Evolutionary conservation across 345 rosid genomes (phyloP).

Genomic region (Stellera chamaejasme): DNA sequence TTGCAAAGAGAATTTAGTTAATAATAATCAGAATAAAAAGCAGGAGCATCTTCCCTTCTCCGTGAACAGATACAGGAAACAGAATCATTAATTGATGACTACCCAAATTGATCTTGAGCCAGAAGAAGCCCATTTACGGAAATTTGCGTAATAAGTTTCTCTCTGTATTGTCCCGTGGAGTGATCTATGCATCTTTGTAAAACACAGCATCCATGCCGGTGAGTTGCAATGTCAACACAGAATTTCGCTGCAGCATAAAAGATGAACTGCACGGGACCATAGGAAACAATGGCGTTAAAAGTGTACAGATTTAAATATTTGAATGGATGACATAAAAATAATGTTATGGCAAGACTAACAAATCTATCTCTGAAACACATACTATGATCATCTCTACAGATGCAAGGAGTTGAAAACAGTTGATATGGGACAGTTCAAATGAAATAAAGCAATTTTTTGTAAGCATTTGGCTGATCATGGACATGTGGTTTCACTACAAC

Average conservation of each 20-base stretch:
- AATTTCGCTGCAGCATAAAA: slow-evolving; percentile 52
- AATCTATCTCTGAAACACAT: too few species aligned
- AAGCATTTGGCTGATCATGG: too few species aligned
- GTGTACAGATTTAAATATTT: neutral
- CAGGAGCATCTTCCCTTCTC: neutral
- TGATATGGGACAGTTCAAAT: too few species aligned
- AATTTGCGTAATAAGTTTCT: slow-evolving; percentile 42
- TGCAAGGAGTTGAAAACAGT: too few species aligned
- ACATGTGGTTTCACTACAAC: too few species aligned
- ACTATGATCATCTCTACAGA: too few species aligned
- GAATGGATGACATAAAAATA: neutral
- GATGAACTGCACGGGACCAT: slow-evolving; percentile 39
- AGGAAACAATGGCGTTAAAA: neutral
- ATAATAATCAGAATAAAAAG: slow-evolving; percentile 6
- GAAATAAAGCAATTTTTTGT: too few species aligned
- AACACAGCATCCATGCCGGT: slow-evolving; percentile 73
- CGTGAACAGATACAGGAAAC: neutral
- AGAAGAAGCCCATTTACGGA: slow-evolving; percentile 44
- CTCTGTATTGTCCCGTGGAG: slow-evolving; percentile 36
- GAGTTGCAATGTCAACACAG: slow-evolving; percentile 62
- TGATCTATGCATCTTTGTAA: slow-evolving; percentile 55
- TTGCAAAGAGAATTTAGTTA: slow-evolving; percentile 7
- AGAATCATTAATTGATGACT: slow-evolving; percentile 7
- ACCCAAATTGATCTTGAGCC: slow-evolving; percentile 79
- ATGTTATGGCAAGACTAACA: neutral